Evolutionary conservation across 208 protist genomes (phyloP).

Genomic region (Lotmaria passim): DNA sequence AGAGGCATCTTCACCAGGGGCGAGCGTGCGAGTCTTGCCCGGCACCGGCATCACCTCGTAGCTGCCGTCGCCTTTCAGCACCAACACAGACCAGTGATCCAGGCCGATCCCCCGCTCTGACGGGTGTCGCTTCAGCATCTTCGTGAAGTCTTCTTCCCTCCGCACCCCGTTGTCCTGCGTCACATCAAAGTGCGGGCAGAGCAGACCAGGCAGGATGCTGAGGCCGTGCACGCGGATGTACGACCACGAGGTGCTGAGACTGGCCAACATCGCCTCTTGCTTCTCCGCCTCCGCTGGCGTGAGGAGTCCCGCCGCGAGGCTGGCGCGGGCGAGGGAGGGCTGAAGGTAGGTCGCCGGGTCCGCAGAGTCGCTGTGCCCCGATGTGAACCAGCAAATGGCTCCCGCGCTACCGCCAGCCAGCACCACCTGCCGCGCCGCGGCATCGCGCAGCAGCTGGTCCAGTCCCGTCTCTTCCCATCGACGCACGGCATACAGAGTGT

Average conservation of each 20-base stretch:
- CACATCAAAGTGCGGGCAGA: conserved; percentile 88
- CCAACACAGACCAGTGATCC: conserved; percentile 86
- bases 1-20: conserved; percentile 9
- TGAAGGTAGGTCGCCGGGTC: conserved; percentile 79
- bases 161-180: conserved; percentile 75
- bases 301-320: conserved; percentile 23
- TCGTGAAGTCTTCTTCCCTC: conserved; percentile 77
- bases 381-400: conserved; percentile 91
- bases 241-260: conserved; percentile 49
- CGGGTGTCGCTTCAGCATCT: conserved; percentile 90
- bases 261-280: conserved; percentile 24
- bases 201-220: conserved; percentile 74
- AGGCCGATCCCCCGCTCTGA: conserved; percentile 86
- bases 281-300: conserved; percentile 19
- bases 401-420: conserved; percentile 88
- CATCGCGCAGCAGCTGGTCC: conserved; percentile 47
- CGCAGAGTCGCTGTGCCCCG: conserved; percentile 90
- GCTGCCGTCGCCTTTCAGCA: conserved; percentile 67
- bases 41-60: conserved; percentile 72
- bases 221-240: conserved; percentile 90
- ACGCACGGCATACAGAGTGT: conserved; percentile 90
- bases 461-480: conserved; percentile 89
- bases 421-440: conserved; percentile 49
- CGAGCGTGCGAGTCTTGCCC: conserved; percentile 51
- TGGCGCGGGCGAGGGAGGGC: conserved; percentile 43